Evolutionary conservation across 192 early-diverging fungal species (phyloP).

Genomic region (Obelidium mucronatum): DNA sequence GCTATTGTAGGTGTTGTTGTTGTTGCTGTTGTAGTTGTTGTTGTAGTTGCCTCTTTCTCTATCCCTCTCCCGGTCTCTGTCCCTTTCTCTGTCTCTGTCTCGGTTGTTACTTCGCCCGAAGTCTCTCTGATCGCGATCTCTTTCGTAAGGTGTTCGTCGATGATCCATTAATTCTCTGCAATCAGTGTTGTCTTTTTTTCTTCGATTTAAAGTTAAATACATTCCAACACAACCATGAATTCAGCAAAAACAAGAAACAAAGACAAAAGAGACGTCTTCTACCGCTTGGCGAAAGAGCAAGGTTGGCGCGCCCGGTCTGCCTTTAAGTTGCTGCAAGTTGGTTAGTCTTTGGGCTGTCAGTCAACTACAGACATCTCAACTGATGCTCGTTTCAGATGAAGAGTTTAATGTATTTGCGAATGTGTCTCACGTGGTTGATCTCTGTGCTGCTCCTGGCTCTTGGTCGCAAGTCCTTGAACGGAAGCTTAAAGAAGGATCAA

Average conservation of each 20-base stretch:
- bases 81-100: conserved; percentile 32
- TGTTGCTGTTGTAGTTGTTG: conserved; percentile 39
- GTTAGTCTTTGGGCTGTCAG: conserved; percentile 33
- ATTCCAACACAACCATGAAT: too few species aligned
- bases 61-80: conserved; percentile 38
- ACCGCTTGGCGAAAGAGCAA: conserved; percentile 96
- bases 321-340: conserved; percentile 96
- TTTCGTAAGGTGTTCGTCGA: too few species aligned
- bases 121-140: too few species aligned
- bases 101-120: too few species aligned
- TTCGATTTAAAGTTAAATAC: too few species aligned
- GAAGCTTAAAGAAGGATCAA: conserved; percentile 55
- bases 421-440: conserved; percentile 90
- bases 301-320: conserved; percentile 97
- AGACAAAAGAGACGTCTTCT: conserved; percentile 88
- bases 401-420: conserved; percentile 89
- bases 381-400: conserved; percentile 63
- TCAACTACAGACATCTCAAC: background rate
- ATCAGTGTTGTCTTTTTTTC: too few species aligned
- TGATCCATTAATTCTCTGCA: too few species aligned
- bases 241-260: too few species aligned
- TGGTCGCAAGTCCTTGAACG: conserved; percentile 88
- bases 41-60: conserved; percentile 46
- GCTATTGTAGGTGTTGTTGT: background rate
- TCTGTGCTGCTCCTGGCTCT: conserved; percentile 97